phyloP scores from a whole-genome alignment of 75 land plant species.

The Chamaecyparis obtusa region DNA sequence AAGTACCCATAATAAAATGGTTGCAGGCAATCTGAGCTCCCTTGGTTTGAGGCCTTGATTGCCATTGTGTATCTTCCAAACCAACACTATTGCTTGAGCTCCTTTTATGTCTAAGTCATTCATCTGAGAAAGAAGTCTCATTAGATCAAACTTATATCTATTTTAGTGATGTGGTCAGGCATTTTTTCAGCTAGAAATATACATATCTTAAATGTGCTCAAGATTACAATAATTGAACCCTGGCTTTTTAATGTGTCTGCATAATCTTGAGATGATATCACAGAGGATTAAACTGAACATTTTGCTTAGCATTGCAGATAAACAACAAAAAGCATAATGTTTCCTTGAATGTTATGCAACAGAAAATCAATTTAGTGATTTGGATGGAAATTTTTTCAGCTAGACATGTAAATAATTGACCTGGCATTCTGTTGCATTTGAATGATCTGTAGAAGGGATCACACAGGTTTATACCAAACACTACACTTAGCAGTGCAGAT shows the following conservation, averaged over 20 bases:
- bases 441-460: constrained; percentile 3
- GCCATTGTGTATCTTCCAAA: too few relatives aligned
- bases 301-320: not conserved
- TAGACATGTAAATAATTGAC: not conserved
- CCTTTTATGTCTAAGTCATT: not conserved
- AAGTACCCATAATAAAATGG: too few relatives aligned
- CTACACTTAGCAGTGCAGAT: not conserved
- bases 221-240: not conserved
- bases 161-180: not conserved
- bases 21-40: too few relatives aligned
- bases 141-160: not conserved
- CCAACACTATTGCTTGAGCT: too few relatives aligned
- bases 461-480: not conserved
- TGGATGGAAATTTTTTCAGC: not conserved
- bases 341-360: not conserved
- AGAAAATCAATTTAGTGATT: not conserved
- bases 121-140: not conserved
- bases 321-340: not conserved
- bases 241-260: not conserved
- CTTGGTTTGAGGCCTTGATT: too few relatives aligned
- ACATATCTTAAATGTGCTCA: not conserved
- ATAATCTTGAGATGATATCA: not conserved
- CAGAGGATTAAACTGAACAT: not conserved
- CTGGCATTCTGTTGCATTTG: not conserved
- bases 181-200: not conserved